Conservation (phyloP, 1,284 basidiomycete species). For the Waitea zeae region DNA sequence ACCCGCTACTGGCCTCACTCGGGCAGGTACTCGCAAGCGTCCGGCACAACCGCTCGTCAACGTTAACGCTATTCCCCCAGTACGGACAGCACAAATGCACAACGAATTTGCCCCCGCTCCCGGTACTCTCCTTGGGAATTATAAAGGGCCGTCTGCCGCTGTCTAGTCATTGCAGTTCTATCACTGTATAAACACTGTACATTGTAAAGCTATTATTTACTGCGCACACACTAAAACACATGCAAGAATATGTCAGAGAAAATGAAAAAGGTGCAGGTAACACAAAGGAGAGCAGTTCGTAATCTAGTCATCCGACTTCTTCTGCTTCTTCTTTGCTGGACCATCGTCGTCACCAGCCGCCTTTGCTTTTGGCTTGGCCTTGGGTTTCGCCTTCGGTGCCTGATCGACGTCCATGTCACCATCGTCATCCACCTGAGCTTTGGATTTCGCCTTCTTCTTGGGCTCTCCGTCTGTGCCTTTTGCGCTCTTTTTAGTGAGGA, state of each 20-base stretch:
- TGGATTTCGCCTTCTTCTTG: slow-evolving; percentile 17
- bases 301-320: slow-evolving; percentile 16
- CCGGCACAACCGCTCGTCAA: slow-evolving; percentile 22
- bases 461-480: slow-evolving; percentile 17
- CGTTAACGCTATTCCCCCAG: too few relatives aligned
- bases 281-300: too few relatives aligned
- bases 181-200: too few relatives aligned
- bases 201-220: too few relatives aligned
- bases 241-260: too few relatives aligned
- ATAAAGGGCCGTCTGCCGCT: too few relatives aligned
- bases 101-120: too few relatives aligned
- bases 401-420: slow-evolving; percentile 17
- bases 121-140: too few relatives aligned
- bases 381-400: slow-evolving; percentile 22
- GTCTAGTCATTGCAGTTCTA: too few relatives aligned
- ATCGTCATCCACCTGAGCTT: slow-evolving; percentile 20
- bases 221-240: too few relatives aligned
- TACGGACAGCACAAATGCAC: too few relatives aligned
- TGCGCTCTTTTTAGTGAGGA: slow-evolving; percentile 24
- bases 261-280: too few relatives aligned
- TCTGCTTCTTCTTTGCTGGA: slow-evolving; percentile 57
- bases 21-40: slow-evolving; percentile 28
- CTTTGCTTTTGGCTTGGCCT: slow-evolving; percentile 20
- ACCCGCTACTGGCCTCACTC: slow-evolving; percentile 23
- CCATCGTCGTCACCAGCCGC: slow-evolving; percentile 25